A percentile compares a stretch with the other conserved stretches of the same genome.
These are phyloP conservation scores for Syzygium grande DNA, from an alignment of 345 rosid genomes.

Conservation along the genomic window DNA sequence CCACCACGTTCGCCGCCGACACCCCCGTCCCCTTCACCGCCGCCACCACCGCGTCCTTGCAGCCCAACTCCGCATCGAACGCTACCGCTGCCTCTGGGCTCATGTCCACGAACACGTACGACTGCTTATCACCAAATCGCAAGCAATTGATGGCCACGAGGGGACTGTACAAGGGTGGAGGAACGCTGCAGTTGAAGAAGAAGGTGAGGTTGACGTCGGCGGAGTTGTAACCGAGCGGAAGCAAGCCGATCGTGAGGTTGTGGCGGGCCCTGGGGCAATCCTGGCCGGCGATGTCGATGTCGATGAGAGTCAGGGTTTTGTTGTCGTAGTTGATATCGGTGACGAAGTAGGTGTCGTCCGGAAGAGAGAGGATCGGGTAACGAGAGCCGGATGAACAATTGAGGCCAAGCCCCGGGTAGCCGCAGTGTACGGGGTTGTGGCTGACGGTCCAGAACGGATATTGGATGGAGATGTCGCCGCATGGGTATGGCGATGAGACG, in stretches of 20 bases:
- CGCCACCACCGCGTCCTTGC: background rate
- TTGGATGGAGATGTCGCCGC: fast-evolving
- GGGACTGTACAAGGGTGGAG: too few relatives aligned
- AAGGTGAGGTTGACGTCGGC: conserved; percentile 10
- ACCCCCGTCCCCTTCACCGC: background rate
- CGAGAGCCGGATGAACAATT: background rate
- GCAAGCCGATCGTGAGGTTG: conserved; percentile 4
- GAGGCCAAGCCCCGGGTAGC: conserved; percentile 15
- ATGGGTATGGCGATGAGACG: fast-evolving
- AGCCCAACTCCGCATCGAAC: background rate
- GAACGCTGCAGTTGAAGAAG: conserved; percentile 22
- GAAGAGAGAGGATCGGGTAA: background rate
- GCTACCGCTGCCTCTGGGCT: background rate
- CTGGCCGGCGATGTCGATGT: background rate
- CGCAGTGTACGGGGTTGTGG: background rate
- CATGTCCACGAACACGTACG: background rate
- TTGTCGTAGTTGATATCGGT: background rate
- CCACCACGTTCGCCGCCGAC: background rate
- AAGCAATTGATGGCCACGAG: background rate
- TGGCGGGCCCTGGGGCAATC: conserved; percentile 8
- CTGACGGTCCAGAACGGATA: background rate
- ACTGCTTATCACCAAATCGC: fast-evolving
- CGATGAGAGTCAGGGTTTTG: conserved; percentile 1
- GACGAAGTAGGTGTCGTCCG: background rate
- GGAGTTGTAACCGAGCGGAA: conserved; percentile 3